Evolutionary conservation across 768 basidiomycete species (phyloP).

Genomic region (Myochromella boudieri): DNA sequence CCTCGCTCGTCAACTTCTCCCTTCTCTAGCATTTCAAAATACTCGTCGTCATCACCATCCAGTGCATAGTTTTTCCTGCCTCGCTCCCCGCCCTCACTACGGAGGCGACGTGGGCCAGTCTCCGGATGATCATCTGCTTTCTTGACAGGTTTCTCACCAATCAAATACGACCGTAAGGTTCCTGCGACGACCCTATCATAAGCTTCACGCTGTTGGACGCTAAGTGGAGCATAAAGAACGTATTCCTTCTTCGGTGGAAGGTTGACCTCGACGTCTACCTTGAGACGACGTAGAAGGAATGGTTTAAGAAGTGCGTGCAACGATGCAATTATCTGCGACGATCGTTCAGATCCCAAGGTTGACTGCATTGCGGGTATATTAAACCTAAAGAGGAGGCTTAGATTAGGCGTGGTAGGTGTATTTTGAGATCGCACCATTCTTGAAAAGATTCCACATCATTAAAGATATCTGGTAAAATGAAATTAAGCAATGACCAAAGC

Average conservation of each 20-base stretch:
- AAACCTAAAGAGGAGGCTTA: conserved; percentile 51
- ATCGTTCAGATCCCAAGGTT: conserved; percentile 55
- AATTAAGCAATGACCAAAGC: conserved; percentile 93
- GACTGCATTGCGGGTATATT: conserved; percentile 66
- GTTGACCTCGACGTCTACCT: conserved; percentile 77
- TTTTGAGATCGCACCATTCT: conserved; percentile 69
- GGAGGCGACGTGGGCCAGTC: conserved; percentile 27
- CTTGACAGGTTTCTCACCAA: conserved; percentile 32
- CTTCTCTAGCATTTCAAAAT: conserved; percentile 59
- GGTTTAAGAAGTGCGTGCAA: conserved; percentile 93
- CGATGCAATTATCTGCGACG: conserved; percentile 67
- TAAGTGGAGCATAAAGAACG: conserved; percentile 89
- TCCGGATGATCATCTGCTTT: conserved; percentile 19
- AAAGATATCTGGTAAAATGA: conserved; percentile 93
- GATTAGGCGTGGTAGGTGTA: no score
- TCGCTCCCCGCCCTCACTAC: conserved; percentile 31
- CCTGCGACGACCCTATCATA: conserved; percentile 81
- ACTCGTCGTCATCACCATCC: conserved; percentile 65
- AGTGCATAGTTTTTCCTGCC: conserved; percentile 49
- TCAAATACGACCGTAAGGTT: conserved; percentile 64
- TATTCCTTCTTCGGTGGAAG: conserved; percentile 95
- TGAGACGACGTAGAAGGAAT: conserved; percentile 89
- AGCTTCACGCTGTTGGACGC: conserved; percentile 75
- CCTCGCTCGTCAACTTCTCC: conserved; percentile 42
- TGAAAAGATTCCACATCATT: conserved; percentile 88